Percentiles rank a stretch among this genome's conserved stretches.
Conservation (phyloP, 306 rosid genomes). For the Malus orientalis region DNA sequence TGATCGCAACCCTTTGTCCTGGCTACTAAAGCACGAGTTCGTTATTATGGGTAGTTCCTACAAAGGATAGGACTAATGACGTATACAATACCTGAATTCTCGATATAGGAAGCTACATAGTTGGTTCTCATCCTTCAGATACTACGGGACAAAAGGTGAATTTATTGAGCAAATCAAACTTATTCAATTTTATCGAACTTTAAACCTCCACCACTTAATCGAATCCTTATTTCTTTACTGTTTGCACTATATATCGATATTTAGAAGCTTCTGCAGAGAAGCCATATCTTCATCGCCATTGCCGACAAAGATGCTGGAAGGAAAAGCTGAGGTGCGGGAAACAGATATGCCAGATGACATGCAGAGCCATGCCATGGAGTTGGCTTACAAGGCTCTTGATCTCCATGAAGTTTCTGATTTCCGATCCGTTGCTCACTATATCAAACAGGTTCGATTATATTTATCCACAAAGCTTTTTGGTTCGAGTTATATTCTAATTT, state of each 20-base stretch:
- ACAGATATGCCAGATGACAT: conserved; percentile 47
- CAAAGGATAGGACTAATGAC: too few species aligned
- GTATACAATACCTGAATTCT: too few species aligned
- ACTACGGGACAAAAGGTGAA: too few species aligned
- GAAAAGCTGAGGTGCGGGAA: conserved; percentile 58
- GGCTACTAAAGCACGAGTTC: too few species aligned
- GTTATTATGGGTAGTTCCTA: too few species aligned
- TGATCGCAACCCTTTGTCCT: too few species aligned
- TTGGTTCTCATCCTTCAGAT: too few species aligned
- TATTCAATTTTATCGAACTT: background rate
- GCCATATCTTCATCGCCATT: background rate
- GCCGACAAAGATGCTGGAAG: conserved; percentile 51
- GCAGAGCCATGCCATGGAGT: conserved; percentile 52
- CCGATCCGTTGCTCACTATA: conserved; percentile 49
- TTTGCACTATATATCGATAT: background rate
- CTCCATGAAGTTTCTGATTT: conserved; percentile 54
- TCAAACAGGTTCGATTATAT: conserved; percentile 44
- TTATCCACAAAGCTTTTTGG: background rate
- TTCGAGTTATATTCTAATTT: too few species aligned
- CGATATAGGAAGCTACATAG: too few species aligned
- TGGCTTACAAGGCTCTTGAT: conserved; percentile 61
- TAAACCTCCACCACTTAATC: conserved; percentile 33
- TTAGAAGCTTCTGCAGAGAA: conserved; percentile 2
- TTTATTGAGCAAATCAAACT: too few species aligned
- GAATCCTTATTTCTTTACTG: background rate